phyloP scores from a whole-genome alignment of 140 eudicot genomes.

The Cichorium intybus region DNA sequence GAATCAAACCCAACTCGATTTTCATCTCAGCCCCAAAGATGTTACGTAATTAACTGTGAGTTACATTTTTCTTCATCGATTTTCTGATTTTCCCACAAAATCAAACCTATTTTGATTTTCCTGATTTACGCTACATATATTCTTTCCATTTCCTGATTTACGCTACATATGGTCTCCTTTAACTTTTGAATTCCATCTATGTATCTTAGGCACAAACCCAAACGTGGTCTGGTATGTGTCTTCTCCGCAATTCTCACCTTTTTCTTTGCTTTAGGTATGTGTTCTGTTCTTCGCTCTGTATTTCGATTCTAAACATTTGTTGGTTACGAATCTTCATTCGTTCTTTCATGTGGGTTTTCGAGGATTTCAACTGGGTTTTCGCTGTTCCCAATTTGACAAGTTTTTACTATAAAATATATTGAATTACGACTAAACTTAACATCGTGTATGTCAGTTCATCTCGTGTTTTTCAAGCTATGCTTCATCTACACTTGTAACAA shows the following conservation, averaged over 20 bases:
- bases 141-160: no score
- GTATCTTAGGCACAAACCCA: no score
- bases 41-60: no score
- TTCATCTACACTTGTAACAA: background rate
- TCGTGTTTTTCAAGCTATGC: background rate
- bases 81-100: no score
- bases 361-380: slow-evolving; percentile 18
- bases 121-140: no score
- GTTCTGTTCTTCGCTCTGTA: background rate
- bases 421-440: slow-evolving; percentile 1
- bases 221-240: no score
- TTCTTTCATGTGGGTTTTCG: slow-evolving; percentile 19
- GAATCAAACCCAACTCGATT: no score
- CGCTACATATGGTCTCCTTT: no score
- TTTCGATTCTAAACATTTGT: background rate
- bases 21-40: no score
- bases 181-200: no score
- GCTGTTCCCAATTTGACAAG: background rate
- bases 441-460: background rate
- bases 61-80: no score
- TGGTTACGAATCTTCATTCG: background rate
- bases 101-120: no score
- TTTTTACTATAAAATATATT: background rate
- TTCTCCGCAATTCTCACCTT: slow-evolving; percentile 83
- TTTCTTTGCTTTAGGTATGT: slow-evolving; percentile 85